These are phyloP conservation scores for Tylopilus sp. DNA, from an alignment of 768 basidiomycete species.

Conservation along the genomic window DNA sequence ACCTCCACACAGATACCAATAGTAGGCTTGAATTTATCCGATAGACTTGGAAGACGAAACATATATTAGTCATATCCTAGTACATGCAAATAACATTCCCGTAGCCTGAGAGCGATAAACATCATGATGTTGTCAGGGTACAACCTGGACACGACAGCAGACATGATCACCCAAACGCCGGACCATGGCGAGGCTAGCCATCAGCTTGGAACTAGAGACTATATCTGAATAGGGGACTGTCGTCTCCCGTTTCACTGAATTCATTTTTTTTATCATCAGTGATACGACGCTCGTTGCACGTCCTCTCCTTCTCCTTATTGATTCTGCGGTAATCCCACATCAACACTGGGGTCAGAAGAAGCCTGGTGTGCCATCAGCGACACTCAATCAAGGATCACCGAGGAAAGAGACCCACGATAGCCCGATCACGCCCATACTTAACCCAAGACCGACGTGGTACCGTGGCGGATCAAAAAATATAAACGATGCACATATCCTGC, in stretches of 20 bases:
- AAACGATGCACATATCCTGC: slow-evolving; percentile 39
- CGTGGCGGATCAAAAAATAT: slow-evolving; percentile 38
- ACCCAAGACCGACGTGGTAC: slow-evolving; percentile 33
- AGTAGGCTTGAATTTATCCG: too few relatives aligned
- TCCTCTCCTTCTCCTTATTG: slow-evolving; percentile 44
- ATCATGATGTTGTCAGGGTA: background rate
- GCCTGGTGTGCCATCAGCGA: slow-evolving; percentile 33
- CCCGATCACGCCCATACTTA: slow-evolving; percentile 25
- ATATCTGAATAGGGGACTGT: slow-evolving; percentile 53
- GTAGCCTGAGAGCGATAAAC: background rate
- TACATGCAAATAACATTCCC: background rate
- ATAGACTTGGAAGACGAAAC: background rate
- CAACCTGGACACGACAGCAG: background rate
- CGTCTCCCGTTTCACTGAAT: slow-evolving; percentile 46
- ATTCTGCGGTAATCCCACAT: slow-evolving; percentile 47
- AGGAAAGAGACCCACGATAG: slow-evolving; percentile 13
- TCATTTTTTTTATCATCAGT: slow-evolving; percentile 34
- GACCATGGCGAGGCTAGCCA: background rate
- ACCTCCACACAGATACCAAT: too few relatives aligned
- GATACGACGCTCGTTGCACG: slow-evolving; percentile 43
- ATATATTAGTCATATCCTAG: background rate
- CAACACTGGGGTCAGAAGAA: slow-evolving; percentile 32
- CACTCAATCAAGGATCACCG: slow-evolving; percentile 16
- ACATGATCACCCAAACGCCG: background rate
- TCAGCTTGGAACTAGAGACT: slow-evolving; percentile 8